These are phyloP conservation scores for Arxiozyma bovina DNA, from an alignment of 1,139 yeast species.

Conservation along the genomic window DNA sequence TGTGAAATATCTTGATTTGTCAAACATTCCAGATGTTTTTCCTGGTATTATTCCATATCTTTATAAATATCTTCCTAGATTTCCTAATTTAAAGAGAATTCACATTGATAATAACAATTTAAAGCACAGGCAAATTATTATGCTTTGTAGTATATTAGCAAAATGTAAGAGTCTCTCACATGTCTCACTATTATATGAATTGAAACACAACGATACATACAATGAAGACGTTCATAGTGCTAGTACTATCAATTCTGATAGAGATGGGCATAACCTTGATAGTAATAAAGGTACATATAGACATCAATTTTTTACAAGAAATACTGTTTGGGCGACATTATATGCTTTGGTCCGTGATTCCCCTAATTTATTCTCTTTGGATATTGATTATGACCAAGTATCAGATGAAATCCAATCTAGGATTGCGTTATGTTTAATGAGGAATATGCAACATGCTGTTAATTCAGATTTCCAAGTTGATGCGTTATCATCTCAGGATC, in stretches of 20 bases:
- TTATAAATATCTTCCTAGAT: constrained; percentile 55
- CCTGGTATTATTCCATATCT: constrained; percentile 61
- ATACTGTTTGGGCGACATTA: constrained; percentile 44
- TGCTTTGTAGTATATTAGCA: constrained; percentile 62
- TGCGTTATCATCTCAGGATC: constrained; percentile 35
- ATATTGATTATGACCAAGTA: constrained; percentile 59
- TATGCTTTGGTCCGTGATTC: constrained; percentile 66
- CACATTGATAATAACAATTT: constrained; percentile 73
- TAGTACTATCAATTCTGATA: background rate
- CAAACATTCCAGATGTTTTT: constrained; percentile 63
- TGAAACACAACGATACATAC: constrained; percentile 2
- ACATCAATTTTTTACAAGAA: constrained; percentile 29
- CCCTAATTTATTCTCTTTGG: constrained; percentile 55
- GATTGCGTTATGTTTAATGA: constrained; percentile 72
- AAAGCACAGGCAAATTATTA: constrained; percentile 51
- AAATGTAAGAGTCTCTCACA: constrained; percentile 64
- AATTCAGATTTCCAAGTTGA: constrained; percentile 36
- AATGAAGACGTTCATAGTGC: constrained; percentile 29
- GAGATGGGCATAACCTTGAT: background rate
- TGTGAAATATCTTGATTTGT: constrained; percentile 66
- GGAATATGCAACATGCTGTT: constrained; percentile 63
- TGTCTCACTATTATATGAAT: constrained; percentile 51
- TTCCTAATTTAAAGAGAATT: constrained; percentile 56
- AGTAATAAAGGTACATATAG: background rate
- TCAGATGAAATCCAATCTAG: constrained; percentile 67